These are phyloP conservation scores for Tillandsia fasciculata DNA, from an alignment of 176 grass and related monocot species.

Conservation along the genomic window DNA sequence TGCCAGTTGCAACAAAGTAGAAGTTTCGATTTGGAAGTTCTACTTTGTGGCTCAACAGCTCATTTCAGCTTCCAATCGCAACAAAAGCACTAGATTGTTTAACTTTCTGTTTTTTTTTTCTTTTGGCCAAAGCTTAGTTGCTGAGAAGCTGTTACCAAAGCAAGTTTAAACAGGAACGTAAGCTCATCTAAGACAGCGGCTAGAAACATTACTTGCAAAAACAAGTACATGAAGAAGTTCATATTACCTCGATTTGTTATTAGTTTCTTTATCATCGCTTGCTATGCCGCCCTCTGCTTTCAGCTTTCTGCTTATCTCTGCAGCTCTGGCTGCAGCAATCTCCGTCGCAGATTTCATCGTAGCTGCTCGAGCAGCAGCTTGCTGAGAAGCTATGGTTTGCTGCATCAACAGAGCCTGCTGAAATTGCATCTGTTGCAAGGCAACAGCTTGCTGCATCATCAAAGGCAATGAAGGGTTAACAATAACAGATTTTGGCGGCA, in stretches of 20 bases:
- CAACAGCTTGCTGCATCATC: constrained; percentile 98
- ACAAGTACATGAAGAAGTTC: neutral
- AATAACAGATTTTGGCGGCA: constrained; percentile 48
- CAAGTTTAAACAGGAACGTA: too few species aligned
- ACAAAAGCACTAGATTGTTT: too few species aligned
- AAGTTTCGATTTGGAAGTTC: too few species aligned
- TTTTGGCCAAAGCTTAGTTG: too few species aligned
- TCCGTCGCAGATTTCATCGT: constrained; percentile 98
- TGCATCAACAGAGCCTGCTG: constrained; percentile 93
- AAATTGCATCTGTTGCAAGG: constrained; percentile 90
- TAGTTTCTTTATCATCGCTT: constrained; percentile 44
- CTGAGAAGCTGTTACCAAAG: too few species aligned
- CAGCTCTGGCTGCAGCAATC: constrained; percentile 81
- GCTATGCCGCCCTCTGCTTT: constrained; percentile 64
- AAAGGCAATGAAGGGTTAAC: constrained; percentile 55
- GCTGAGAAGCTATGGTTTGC: constrained; percentile 61
- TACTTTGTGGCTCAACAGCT: too few species aligned
- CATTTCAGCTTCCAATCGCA: too few species aligned
- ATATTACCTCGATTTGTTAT: constrained; percentile 55
- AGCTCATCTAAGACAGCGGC: too few species aligned
- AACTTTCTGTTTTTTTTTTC: too few species aligned
- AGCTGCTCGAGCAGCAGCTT: constrained; percentile 63
- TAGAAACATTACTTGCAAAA: neutral
- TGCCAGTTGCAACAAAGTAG: too few species aligned
- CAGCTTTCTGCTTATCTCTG: constrained; percentile 93